Evolutionary conservation across 176 grass and related monocot genomes (phyloP).

Genomic region (Sorghum bicolor): Sorghum_bicolor_NCBIv3 NC_012876.2:44398501-44399000

Average conservation of each 20-base stretch:
- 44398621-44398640: slow-evolving; percentile 81
- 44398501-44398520: slow-evolving; percentile 62
- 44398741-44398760: slow-evolving; percentile 19
- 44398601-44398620: slow-evolving; percentile 64
- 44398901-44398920: background rate
- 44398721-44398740: slow-evolving; percentile 38
- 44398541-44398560: slow-evolving; percentile 84
- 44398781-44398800: slow-evolving; percentile 17
- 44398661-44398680: slow-evolving; percentile 83
- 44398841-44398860: slow-evolving; percentile 21
- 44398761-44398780: slow-evolving; percentile 8
- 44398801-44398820: slow-evolving; percentile 8
- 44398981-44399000: slow-evolving; percentile 20
- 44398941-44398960: slow-evolving; percentile 48
- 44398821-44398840: slow-evolving; percentile 39
- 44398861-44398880: slow-evolving; percentile 20
- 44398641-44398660: slow-evolving; percentile 89
- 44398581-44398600: slow-evolving; percentile 75
- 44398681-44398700: slow-evolving; percentile 96
- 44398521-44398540: slow-evolving; percentile 65
- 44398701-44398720: slow-evolving; percentile 97
- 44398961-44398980: slow-evolving; percentile 34
- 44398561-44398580: slow-evolving; percentile 51
- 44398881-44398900: slow-evolving; percentile 18
- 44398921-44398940: slow-evolving; percentile 8